Evolutionary conservation across 2,329 filamentous ascomycete species (phyloP), one percentile per base, ranked within the genome.

Genomic region (Dactylella cylindrospora): DNA sequence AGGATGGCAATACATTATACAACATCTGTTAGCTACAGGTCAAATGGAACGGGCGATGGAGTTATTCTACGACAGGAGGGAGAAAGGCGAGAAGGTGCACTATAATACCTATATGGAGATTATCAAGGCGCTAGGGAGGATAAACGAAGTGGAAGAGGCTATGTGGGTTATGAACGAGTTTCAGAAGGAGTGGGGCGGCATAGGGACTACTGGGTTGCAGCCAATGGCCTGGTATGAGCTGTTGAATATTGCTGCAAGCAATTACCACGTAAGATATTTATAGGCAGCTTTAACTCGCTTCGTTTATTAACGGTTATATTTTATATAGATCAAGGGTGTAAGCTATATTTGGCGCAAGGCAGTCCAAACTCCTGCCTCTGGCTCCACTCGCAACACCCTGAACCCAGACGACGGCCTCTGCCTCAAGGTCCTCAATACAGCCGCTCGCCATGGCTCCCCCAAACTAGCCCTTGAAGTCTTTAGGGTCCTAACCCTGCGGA

Each of bases 41-140:
- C 85, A 94, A 68, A 84, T 88, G 65, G 93, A 97, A 73, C 75
- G 90, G 65, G 90, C 89, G 1, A 75, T 95, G 55, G 77, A 80
- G 32, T 65, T 67, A 36, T 64, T 69, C 36, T 51, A 64, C 23
- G 44, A 61, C 7, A 51, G 66, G 41, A 53, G 55, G 28, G 75
- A 80, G 45, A 81, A 81, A 66, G 73, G 95, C 33, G 84, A 88
- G 29, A 74, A 79, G 17, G 81, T 95, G 78, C 75, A 81, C 33
- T 74, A 76, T 45, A 76, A 80, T 41, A 75, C 95, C 5, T 84
- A 85, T 69, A 86, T 90, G 68, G 79, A 91, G 60, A 83, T 90
- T 47, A 78, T 90, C 51, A 86, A 87, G 70, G 80, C 81, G 15
- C 79, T 96, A 33, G 83, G 83, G 36, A 83, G 86, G 59, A 76